These are phyloP conservation scores for Suillus plorans DNA, from an alignment of 768 basidiomycete species.

Conservation along the genomic window DNA sequence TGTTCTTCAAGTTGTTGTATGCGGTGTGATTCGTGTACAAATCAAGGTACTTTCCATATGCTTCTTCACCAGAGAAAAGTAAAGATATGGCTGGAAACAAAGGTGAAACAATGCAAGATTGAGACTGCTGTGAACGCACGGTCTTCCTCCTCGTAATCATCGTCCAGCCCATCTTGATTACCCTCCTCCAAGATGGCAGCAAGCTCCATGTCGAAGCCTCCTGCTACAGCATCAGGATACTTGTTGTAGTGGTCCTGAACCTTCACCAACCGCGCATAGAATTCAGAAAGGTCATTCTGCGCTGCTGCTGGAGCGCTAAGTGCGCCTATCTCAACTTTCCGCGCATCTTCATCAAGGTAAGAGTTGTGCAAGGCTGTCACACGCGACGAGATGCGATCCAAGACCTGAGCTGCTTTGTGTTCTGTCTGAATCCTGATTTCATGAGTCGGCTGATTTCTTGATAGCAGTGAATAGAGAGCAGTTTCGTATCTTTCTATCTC, in stretches of 20 bases:
- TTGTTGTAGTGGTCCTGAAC: conserved; percentile 95
- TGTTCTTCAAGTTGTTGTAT: conserved; percentile 87
- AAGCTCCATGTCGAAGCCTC: conserved; percentile 81
- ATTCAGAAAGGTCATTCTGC: conserved; percentile 82
- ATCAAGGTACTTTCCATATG: conserved; percentile 93
- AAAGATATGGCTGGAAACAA: conserved; percentile 62
- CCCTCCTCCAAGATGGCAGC: conserved; percentile 78
- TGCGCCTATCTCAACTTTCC: conserved; percentile 64
- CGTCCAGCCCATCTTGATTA: conserved; percentile 65
- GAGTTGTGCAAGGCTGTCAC: conserved; percentile 62
- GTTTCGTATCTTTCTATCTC: conserved; percentile 92
- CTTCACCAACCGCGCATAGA: conserved; percentile 94
- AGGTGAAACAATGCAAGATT: conserved; percentile 8
- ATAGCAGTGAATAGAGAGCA: conserved; percentile 81
- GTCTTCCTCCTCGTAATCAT: conserved; percentile 82
- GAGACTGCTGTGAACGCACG: conserved; percentile 51
- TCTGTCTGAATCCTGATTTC: conserved; percentile 71
- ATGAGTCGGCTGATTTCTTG: conserved; percentile 61
- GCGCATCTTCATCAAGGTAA: conserved; percentile 75
- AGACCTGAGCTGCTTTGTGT: conserved; percentile 88
- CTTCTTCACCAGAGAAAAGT: conserved; percentile 95
- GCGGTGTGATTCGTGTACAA: conserved; percentile 84
- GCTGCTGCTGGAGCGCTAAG: conserved; percentile 55
- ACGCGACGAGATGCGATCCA: conserved; percentile 78
- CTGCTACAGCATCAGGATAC: conserved; percentile 87